A percentile compares a stretch with the other conserved stretches of the same genome.
phyloP scores from a whole-genome alignment of 768 basidiomycete species.

The Amanita rimosa region DNA sequence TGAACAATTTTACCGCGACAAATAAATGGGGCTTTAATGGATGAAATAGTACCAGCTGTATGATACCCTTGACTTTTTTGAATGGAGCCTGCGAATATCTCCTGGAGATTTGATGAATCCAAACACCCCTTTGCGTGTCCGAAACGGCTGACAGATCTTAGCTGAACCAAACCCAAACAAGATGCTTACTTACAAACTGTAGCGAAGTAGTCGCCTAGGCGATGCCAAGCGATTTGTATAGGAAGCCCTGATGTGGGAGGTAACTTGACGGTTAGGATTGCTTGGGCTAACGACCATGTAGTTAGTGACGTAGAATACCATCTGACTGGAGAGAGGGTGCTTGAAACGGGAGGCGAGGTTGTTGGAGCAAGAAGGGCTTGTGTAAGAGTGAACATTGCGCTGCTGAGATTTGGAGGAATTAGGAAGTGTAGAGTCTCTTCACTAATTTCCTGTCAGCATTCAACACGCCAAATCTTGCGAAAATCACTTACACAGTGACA shows the following conservation, averaged over 20 bases:
- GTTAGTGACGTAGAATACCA: constrained; percentile 45
- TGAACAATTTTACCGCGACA: constrained; percentile 66
- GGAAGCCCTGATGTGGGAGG: constrained; percentile 59
- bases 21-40: constrained; percentile 93
- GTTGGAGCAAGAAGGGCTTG: constrained; percentile 51
- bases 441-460: constrained; percentile 28
- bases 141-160: constrained; percentile 33
- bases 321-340: constrained; percentile 54
- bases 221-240: constrained; percentile 85
- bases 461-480: background rate
- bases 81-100: constrained; percentile 97
- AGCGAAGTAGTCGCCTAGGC: constrained; percentile 90
- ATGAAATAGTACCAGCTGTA: constrained; percentile 92
- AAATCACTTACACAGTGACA: constrained; percentile 57
- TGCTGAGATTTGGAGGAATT: constrained; percentile 68
- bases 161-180: constrained; percentile 6
- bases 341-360: constrained; percentile 45
- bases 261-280: constrained; percentile 50
- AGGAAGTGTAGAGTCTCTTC: constrained; percentile 75
- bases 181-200: constrained; percentile 69
- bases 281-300: constrained; percentile 37
- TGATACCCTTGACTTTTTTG: constrained; percentile 84
- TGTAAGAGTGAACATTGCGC: constrained; percentile 43
- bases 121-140: constrained; percentile 72
- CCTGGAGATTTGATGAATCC: constrained; percentile 92